Base-by-base conservation (phyloP, 805 yeast genomes). In the Spathaspora passalidarum region DNA sequence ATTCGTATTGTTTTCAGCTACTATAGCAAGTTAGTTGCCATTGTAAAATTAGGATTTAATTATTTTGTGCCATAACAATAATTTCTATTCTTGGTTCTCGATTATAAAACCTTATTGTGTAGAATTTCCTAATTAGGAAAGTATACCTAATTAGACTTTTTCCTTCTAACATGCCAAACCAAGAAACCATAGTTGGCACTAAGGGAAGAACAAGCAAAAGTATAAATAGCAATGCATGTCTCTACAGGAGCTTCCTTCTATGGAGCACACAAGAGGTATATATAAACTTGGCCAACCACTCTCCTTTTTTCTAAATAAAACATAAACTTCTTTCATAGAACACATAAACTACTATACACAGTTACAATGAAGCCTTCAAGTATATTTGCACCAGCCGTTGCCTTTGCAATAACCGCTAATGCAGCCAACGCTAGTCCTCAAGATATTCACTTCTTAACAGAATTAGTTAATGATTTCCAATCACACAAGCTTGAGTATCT, bases 391-490 rank as follows among this genome's bases (percentile, higher is more conserved):
- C 19, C 42, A 38, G 22, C 56, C 9, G 42, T 52, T 13, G 25
- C 47, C 43, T 21, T 41, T 32, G 29, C 56, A 11, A 43, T 51
- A 19, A 53, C 58, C 41, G 49, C 58, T 36, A 47, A 51, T 18
- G 44, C 54, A 23, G 54, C 53, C 23, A 61, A 62, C 37, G 64
- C 49, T 29, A 45, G 52, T 22, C 43, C 50, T 17, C 51, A 51
- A 32, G 65, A 63, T 9, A 55, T 59, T 19, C 53, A 53, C 26
- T 68, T 70, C 44, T 56, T 69, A 44, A 67, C 72, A 6, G 72
- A 65, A 5, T 58, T 70, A 37, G 74, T 69, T 5, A 43, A 58
- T 29, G 75, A 70, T 54, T 62, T 53, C 41, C 56, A 58, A 34
- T 44, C 52, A 32, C 47, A 70, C 48, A 54, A 43, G 17, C 49